A percentile compares a stretch with the other conserved stretches of the same genome.
Conservation (phyloP, 495 filamentous ascomycete species). For the Penicillium angulare region DNA sequence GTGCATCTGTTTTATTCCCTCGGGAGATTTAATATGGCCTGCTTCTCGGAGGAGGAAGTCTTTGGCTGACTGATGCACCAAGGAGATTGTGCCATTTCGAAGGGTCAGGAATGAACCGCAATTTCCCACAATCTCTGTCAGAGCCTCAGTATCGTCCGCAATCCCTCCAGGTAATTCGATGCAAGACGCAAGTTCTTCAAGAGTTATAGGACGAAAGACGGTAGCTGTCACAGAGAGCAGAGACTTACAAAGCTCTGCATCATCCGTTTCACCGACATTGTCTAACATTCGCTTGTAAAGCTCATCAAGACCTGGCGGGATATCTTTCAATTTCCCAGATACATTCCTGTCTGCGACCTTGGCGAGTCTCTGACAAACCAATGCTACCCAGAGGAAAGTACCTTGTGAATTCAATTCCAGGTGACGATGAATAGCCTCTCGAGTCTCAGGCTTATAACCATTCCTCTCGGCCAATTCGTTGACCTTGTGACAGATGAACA, state of each 20-base stretch:
- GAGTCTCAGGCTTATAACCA: not conserved
- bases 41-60: slow-evolving; percentile 28
- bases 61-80: slow-evolving; percentile 44
- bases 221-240: slow-evolving; percentile 13
- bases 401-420: not conserved
- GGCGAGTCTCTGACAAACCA: not conserved
- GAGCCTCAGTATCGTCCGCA: not conserved
- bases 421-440: not conserved
- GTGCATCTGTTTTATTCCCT: slow-evolving; percentile 20
- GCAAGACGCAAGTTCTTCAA: slow-evolving; percentile 20
- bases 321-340: not conserved
- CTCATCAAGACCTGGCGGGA: slow-evolving; percentile 9
- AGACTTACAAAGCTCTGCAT: slow-evolving; percentile 8
- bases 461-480: not conserved
- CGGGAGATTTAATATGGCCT: slow-evolving; percentile 13
- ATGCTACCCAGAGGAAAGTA: slow-evolving; percentile 7
- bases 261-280: slow-evolving; percentile 4
- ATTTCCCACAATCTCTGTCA: slow-evolving; percentile 4
- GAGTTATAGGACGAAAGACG: slow-evolving; percentile 25
- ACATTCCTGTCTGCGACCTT: not conserved
- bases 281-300: slow-evolving; percentile 19
- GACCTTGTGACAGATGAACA: slow-evolving; percentile 1
- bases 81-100: slow-evolving; percentile 22
- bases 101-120: slow-evolving; percentile 20
- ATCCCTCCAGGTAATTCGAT: slow-evolving; percentile 11